Base-by-base conservation (phyloP, 1,284 basidiomycete species). In the Schizopora paradoxa region DNA sequence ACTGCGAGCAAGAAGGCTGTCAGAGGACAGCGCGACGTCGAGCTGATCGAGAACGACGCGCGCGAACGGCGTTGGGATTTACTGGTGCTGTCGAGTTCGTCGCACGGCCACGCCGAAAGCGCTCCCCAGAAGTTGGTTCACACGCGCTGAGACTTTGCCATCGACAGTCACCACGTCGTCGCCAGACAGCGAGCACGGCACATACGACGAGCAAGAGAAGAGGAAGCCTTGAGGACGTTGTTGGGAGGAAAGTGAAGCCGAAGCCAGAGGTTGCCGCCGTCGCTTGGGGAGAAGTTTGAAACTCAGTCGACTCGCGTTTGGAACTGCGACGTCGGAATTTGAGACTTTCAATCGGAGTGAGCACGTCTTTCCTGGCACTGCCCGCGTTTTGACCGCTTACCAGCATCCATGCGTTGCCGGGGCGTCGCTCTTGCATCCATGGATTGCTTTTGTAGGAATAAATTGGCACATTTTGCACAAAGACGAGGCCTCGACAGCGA, bases 241-340 rank as follows among this genome's bases (percentile, higher is more conserved):
- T 29, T 29, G 18, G 14, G 45, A 19, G 21, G 38, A 41, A 26
- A 41, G 38, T 25, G 32, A 47, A 23, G 31, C 29, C 4, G 11
- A 26, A 23, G 29, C 14, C 21, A 11, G 31, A 16, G 33, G 11
- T 21, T 13, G 33, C 22, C 33, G 5, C 11, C 40, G 28, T 28
- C 25, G 25, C 40, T 28, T 23, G 18, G 14, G 40, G 19, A 28
- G 25, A 39, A 28, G 34, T 36, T 45, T 45, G 40, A 41, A 48
- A 43, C 46, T 48, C 40, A 42, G 46, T 48, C 46, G n/a, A n/a
- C n/a, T n/a, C n/a, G n/a, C n/a, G n/a, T n/a, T n/a, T 48, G 46
- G 39, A 63, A 63, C 66, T 63, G 63, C 64, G 65, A 66, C 64
- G 61, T 56, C 63, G 63, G 63, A 62, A 60, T 58, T 57, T 54